Evolutionary conservation across 805 yeast species (phyloP).

Genomic region (Candida cerambycidarum): DNA sequence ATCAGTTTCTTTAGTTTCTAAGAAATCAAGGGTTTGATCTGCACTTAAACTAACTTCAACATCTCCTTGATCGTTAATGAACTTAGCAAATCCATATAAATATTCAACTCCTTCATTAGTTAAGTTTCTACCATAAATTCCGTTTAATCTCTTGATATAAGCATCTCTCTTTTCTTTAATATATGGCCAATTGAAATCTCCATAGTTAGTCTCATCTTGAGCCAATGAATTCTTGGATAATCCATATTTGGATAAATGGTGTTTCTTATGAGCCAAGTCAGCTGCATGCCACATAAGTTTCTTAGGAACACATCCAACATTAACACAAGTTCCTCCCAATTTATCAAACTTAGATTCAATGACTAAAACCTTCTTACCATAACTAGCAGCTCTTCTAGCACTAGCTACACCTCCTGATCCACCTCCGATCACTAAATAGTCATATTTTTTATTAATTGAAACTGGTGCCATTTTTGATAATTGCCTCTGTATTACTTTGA

Average conservation of each 20-base stretch:
- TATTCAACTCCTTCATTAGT: constrained; percentile 86
- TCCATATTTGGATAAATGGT: constrained; percentile 81
- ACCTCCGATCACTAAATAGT: constrained; percentile 95
- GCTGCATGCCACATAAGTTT: constrained; percentile 99
- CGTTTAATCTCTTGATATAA: constrained; percentile 81
- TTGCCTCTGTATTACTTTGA: constrained; percentile 29
- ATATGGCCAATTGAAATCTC: constrained; percentile 74
- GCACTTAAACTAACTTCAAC: constrained; percentile 67
- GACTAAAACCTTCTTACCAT: constrained; percentile 85
- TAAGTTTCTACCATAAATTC: constrained; percentile 87
- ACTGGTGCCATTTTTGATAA: constrained; percentile 48
- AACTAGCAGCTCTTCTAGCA: constrained; percentile 91
- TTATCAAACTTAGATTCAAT: constrained; percentile 67
- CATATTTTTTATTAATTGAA: constrained; percentile 54
- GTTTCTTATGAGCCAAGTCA: constrained; percentile 75
- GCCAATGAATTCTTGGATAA: constrained; percentile 53
- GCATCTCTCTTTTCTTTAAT: constrained; percentile 92
- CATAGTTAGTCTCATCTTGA: constrained; percentile 45
- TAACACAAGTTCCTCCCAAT: constrained; percentile 98
- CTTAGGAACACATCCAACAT: constrained; percentile 99
- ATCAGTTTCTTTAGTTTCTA: constrained; percentile 25
- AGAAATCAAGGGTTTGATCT: constrained; percentile 39
- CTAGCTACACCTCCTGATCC: constrained; percentile 99
- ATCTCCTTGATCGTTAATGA: constrained; percentile 59
- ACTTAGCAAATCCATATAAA: constrained; percentile 82